Percentiles rank a stretch among this genome's conserved stretches.
Conservation (phyloP, 805 yeast genomes). For the Lipomyces spencermartinsiae region DNA sequence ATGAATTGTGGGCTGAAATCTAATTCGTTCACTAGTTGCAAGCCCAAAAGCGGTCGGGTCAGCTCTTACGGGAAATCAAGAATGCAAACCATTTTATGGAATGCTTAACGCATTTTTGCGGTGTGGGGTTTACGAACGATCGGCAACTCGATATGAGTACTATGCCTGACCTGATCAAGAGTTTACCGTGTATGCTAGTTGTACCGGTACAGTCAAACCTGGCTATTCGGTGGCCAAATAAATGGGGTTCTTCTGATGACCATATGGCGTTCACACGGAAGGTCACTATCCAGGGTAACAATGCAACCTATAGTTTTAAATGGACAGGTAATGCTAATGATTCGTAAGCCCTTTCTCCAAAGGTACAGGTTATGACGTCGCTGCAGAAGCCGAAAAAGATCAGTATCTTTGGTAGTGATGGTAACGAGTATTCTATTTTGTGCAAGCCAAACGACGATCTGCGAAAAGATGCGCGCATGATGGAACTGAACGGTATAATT, state of each 20-base stretch:
- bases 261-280: constrained; percentile 52
- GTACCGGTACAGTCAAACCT: constrained; percentile 53
- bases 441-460: constrained; percentile 91
- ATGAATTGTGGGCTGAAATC: background rate
- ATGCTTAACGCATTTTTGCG: constrained; percentile 15
- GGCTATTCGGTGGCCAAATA: constrained; percentile 66
- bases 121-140: constrained; percentile 8
- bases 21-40: background rate
- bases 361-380: constrained; percentile 75
- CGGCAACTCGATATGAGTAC: background rate
- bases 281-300: constrained; percentile 9
- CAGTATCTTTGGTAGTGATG: constrained; percentile 78
- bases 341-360: constrained; percentile 55
- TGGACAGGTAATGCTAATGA: background rate
- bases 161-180: constrained; percentile 3
- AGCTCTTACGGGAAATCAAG: constrained; percentile 4
- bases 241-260: constrained; percentile 52
- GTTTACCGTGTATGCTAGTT: constrained; percentile 18
- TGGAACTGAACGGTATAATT: constrained; percentile 88
- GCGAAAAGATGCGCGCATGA: constrained; percentile 90
- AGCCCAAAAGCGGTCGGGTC: background rate
- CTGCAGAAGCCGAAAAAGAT: constrained; percentile 87
- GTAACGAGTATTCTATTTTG: constrained; percentile 71
- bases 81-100: constrained; percentile 20
- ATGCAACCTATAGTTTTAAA: background rate